Percentiles rank a stretch among this genome's conserved stretches.
Conservation (phyloP, 306 rosid genomes). For the Acacia acuminata region DNA sequence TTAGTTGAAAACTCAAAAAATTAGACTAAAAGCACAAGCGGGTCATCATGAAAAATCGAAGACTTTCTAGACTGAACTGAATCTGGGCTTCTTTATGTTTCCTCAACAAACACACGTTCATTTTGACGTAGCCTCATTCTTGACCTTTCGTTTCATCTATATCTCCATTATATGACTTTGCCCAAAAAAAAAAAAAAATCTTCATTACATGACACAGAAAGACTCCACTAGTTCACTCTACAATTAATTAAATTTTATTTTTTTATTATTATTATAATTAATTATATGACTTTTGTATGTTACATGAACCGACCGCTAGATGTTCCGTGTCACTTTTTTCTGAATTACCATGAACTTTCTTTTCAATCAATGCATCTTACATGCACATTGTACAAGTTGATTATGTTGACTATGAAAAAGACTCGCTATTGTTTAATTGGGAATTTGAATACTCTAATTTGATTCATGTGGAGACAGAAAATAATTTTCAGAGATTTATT, state of each 20-base stretch:
- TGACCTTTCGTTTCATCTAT: neutral
- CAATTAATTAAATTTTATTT: neutral
- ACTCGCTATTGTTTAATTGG: neutral
- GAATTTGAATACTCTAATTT: neutral
- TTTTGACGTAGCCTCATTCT: neutral
- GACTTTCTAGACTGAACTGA: neutral
- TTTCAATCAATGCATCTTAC: neutral
- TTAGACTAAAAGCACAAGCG: neutral
- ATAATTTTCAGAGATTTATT: neutral
- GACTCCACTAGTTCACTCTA: neutral
- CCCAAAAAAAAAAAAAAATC: too few species aligned
- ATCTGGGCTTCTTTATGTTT: neutral
- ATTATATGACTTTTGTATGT: neutral
- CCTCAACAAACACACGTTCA: neutral
- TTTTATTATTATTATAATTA: neutral
- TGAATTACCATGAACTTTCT: slow-evolving; percentile 5
- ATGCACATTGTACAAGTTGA: neutral
- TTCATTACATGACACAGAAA: neutral
- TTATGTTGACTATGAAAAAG: neutral
- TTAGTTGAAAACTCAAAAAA: neutral
- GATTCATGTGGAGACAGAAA: neutral
- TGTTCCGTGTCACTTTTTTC: neutral
- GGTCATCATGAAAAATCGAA: neutral
- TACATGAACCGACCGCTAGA: neutral
- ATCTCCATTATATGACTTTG: neutral